phyloP scores from a whole-genome alignment of 495 filamentous ascomycete genomes.

The Arthonia radiata region DNA sequence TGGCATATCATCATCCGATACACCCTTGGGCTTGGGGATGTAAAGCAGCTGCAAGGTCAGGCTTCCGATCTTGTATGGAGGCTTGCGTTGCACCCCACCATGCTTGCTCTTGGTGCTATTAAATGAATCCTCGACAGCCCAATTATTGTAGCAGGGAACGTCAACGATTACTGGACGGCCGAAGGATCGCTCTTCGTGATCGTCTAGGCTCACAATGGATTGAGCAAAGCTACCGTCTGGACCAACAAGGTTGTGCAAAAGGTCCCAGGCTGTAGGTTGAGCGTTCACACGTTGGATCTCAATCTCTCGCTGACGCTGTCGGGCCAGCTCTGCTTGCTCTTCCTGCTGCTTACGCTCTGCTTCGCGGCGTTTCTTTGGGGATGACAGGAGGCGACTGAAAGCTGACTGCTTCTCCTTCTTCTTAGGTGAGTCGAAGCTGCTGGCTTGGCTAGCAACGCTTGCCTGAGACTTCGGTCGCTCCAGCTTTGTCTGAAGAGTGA shows the following conservation, averaged over 20 bases:
- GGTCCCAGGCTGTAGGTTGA: conserved; percentile 60
- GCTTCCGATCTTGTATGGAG: conserved; percentile 87
- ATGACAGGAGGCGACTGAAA: too few species aligned
- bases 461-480: conserved; percentile 41
- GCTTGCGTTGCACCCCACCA: conserved; percentile 31
- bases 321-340: conserved; percentile 33
- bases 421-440: too few species aligned
- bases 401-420: conserved; percentile 96
- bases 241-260: conserved; percentile 61
- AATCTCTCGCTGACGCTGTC: too few species aligned
- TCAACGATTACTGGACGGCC: conserved; percentile 71
- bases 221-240: conserved; percentile 83
- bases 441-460: too few species aligned
- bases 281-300: too few species aligned
- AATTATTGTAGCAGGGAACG: conserved; percentile 89
- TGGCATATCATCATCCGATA: conserved; percentile 88
- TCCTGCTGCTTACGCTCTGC: conserved; percentile 41
- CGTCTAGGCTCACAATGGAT: conserved; percentile 75
- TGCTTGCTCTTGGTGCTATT: conserved; percentile 81
- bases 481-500: conserved; percentile 86
- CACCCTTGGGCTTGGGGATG: conserved; percentile 71
- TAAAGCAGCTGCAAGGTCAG: conserved; percentile 80
- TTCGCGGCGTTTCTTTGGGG: conserved; percentile 51
- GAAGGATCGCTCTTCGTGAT: conserved; percentile 66
- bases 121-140: conserved; percentile 66